These are phyloP conservation scores for Neurospora sp. DNA, from an alignment of 495 filamentous ascomycete genomes.

Conservation along the genomic window DNA sequence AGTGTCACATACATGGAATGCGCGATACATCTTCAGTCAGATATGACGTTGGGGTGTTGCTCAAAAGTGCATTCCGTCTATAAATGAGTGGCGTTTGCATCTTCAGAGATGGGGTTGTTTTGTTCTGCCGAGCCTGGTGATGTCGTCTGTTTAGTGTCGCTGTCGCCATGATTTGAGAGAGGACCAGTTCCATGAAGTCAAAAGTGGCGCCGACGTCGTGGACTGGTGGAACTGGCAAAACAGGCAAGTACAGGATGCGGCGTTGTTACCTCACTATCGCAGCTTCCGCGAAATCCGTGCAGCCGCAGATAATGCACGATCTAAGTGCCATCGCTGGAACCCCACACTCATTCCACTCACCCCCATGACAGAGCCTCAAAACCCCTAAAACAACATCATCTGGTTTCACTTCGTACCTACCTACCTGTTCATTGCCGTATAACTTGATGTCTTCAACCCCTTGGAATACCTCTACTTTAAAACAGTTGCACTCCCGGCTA, in stretches of 20 bases:
- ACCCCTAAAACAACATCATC: background rate
- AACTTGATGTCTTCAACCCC: background rate
- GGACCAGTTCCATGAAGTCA: background rate
- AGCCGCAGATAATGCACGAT: background rate
- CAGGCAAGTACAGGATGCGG: background rate
- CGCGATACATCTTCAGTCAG: background rate
- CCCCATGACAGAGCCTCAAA: no score
- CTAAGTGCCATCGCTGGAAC: background rate
- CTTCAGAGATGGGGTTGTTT: background rate
- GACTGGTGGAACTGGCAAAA: background rate
- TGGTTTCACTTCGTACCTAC: background rate
- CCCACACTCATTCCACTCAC: background rate
- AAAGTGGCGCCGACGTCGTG: background rate
- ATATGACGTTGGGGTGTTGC: background rate
- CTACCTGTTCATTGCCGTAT: background rate
- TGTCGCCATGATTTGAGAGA: background rate
- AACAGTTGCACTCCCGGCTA: no score
- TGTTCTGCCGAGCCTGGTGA: background rate
- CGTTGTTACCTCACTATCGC: background rate
- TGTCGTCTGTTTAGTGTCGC: background rate
- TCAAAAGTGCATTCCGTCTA: background rate
- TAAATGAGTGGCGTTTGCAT: background rate
- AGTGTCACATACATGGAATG: no score
- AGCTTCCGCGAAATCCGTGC: no score
- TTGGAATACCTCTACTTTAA: background rate